A percentile compares a stretch with the other conserved stretches of the same genome.
These are phyloP conservation scores for Eucalyptus paniculata DNA, from an alignment of 345 rosid genomes.

Conservation along the genomic window DNA sequence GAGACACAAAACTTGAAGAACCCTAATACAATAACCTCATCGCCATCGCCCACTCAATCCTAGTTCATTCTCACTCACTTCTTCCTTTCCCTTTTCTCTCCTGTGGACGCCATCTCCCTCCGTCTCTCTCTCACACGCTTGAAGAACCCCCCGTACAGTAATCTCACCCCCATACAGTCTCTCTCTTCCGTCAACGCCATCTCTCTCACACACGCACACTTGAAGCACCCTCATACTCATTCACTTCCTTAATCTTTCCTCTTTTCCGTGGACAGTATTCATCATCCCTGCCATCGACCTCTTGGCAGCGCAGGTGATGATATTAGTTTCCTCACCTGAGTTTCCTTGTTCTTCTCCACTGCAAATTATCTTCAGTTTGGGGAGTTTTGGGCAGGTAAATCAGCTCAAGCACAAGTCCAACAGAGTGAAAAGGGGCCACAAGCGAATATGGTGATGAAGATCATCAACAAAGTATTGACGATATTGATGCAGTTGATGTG, in stretches of 20 bases:
- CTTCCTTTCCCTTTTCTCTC: too few relatives aligned
- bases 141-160: too few relatives aligned
- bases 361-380: not conserved
- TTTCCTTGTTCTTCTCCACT: not conserved
- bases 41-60: not conserved
- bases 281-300: not conserved
- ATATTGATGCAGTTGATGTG: not conserved
- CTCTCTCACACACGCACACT: not conserved
- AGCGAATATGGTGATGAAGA: not conserved
- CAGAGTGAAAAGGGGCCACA: not conserved
- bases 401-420: not conserved
- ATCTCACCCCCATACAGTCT: too few relatives aligned
- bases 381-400: not conserved
- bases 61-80: not conserved
- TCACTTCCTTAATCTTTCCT: not conserved
- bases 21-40: not conserved
- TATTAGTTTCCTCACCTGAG: not conserved
- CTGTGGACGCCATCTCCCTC: too few relatives aligned
- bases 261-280: not conserved
- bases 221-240: not conserved
- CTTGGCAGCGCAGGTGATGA: not conserved
- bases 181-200: too few relatives aligned
- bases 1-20: not conserved
- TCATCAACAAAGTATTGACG: not conserved
- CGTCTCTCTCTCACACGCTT: too few relatives aligned